Conservation (phyloP, 306 rosid species). For the Senna tora region DNA sequence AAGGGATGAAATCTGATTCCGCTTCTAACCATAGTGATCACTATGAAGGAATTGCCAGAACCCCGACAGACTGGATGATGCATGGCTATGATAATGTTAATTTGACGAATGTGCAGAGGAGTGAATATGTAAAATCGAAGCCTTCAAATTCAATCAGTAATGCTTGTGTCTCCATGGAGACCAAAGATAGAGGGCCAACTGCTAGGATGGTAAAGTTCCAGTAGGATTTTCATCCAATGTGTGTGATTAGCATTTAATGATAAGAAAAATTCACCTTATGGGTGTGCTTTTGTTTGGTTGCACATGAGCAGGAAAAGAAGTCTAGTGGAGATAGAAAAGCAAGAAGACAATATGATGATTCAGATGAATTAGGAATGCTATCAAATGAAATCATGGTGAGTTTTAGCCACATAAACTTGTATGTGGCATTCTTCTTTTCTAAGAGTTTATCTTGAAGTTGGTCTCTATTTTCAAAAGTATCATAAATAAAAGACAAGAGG, state of each 20-base stretch:
- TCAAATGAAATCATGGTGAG: slow-evolving; percentile 68
- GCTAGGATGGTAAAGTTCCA: slow-evolving; percentile 52
- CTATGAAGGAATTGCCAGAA: slow-evolving; percentile 54
- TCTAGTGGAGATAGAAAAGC: slow-evolving; percentile 51
- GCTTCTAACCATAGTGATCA: slow-evolving; percentile 57
- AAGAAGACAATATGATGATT: slow-evolving; percentile 44
- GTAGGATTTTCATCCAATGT: slow-evolving; percentile 30
- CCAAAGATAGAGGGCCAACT: slow-evolving; percentile 56
- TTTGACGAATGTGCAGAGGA: slow-evolving; percentile 53
- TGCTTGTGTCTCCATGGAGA: slow-evolving; percentile 41
- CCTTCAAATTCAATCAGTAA: slow-evolving; percentile 50
- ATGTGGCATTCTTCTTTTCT: slow-evolving; percentile 32
- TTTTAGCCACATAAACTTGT: slow-evolving; percentile 40
- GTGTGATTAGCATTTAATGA: not conserved
- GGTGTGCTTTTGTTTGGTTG: slow-evolving; percentile 30
- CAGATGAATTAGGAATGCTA: slow-evolving; percentile 55
- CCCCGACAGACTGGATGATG: slow-evolving; percentile 41
- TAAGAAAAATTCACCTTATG: slow-evolving; percentile 4
- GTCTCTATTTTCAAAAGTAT: not conserved
- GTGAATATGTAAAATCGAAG: slow-evolving; percentile 53
- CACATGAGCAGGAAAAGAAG: slow-evolving; percentile 55
- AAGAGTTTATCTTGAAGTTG: not conserved
- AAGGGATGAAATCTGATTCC: slow-evolving; percentile 58
- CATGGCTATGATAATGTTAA: slow-evolving; percentile 49
- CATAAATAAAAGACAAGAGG: not conserved